Base-by-base conservation (phyloP, 352 stramenopile species). In the Pythium sukuiense region DNA sequence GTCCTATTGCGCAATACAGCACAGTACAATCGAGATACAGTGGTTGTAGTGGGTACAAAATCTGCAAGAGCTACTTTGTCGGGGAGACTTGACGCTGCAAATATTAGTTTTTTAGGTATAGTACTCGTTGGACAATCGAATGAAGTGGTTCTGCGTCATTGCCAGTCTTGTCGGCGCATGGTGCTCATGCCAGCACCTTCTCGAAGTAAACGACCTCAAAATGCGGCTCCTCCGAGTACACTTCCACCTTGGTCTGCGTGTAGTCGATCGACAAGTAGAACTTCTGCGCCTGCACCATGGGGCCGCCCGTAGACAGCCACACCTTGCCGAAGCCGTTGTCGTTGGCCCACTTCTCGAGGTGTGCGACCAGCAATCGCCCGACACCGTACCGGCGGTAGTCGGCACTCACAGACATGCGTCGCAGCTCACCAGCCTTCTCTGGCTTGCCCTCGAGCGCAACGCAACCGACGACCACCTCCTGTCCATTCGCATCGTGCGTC, bases 361-460 rank as follows among this genome's bases (percentile, higher is more conserved):
- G 9, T 3, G 37, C 13, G 2, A 88, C 64, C 3, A 88, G 68
- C 12, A 72, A 46, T 14, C 67, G 71, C 2, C 76, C 77, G 13
- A 88, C 57, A 24, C 77, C 75, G 20, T 69, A 72, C 7, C 76
- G 71, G 6, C 69, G 72, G 26, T 73, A 65, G 20, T 69, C 69
- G 24, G 63, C 18, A 45, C 71, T 67, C 18, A 85, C 77, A 0
- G 77, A 84, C 77, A 88, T 74, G 55, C 79, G 73, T 0, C 79
- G 71, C 45, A 84, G 53, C 48, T 79, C 69, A 24, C 57, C 67
- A 41, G 72, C 61, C 1, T 50, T 49, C 6, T 76, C 49, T 0
- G 6, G 11, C 48, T 76, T 81, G 46, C 12, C 27, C 54, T 81
- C 30, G 2, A 81, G 53, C 0, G 55, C 76, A 1, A 79, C 68